Percentiles rank a stretch among this genome's conserved stretches.
phyloP scores from a whole-genome alignment of 768 basidiomycete genomes.

The Rhodosporidiobolus odoratus region DNA sequence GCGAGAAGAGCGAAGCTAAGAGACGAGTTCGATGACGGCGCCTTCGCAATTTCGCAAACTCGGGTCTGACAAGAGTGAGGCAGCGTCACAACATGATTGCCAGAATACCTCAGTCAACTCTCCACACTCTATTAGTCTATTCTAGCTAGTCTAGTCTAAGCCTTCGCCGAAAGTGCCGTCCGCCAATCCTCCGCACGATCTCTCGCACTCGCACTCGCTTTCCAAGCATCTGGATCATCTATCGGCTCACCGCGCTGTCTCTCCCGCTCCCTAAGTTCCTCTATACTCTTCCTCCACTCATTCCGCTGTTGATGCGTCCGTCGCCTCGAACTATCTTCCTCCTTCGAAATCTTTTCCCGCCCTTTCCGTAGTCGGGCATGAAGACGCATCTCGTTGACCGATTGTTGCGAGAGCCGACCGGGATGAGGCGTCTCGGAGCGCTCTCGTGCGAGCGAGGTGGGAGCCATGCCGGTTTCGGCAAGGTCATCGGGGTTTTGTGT shows the following conservation, averaged over 20 bases:
- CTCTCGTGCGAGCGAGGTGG: neutral
- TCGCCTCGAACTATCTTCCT: neutral
- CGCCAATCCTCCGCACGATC: no score
- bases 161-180: neutral
- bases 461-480: conserved; percentile 13
- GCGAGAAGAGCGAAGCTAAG: no score
- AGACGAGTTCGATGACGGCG: no score
- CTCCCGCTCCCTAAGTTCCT: neutral
- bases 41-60: no score
- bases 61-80: no score
- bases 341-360: neutral
- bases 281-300: neutral
- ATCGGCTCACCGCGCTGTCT: neutral
- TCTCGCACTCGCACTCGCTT: neutral
- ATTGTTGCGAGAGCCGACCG: neutral
- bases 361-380: neutral
- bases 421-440: neutral
- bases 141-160: neutral
- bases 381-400: conserved; percentile 4
- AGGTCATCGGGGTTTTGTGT: conserved; percentile 6
- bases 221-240: neutral
- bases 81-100: no score
- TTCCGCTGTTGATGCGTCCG: neutral
- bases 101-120: no score
- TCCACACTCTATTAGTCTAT: neutral